These are phyloP conservation scores for Colletotrichum sp. DNA, from an alignment of 2,329 filamentous ascomycete genomes.

Conservation along the genomic window DNA sequence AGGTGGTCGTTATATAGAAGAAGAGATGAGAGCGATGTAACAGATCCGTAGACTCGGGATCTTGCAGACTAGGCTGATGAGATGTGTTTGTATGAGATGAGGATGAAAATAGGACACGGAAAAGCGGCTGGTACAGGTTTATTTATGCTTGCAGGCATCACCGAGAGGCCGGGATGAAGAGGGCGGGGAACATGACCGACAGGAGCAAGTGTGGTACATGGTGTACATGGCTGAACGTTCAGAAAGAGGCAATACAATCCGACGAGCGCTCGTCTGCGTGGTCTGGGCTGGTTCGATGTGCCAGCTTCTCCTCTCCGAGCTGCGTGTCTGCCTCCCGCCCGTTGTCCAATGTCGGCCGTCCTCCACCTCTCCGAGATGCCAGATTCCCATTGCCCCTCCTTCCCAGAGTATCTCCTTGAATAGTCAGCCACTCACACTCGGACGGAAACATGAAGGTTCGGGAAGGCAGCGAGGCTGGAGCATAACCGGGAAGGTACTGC, in stretches of 20 bases:
- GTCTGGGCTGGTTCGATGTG: neutral
- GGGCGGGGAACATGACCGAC: conserved; percentile 3
- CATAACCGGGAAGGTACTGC: neutral
- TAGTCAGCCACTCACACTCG: neutral
- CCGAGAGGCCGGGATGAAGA: neutral
- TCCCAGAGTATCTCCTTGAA: conserved; percentile 18
- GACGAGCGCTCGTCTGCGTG: neutral
- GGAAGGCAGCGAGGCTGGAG: conserved; percentile 3
- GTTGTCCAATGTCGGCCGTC: neutral
- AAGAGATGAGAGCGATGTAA: neutral
- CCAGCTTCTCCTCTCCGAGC: neutral
- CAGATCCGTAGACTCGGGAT: neutral
- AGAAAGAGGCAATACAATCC: conserved; percentile 16
- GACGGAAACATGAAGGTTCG: conserved; percentile 4
- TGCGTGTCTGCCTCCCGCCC: neutral
- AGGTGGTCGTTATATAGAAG: conserved; percentile 10
- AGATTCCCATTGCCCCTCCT: conserved; percentile 14
- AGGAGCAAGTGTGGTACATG: neutral
- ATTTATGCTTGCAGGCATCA: conserved; percentile 17
- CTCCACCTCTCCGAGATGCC: conserved; percentile 22
- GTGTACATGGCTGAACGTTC: neutral
- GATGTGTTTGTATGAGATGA: conserved; percentile 9
- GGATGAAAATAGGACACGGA: neutral
- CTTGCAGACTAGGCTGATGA: neutral
- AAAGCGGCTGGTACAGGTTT: neutral